These are phyloP conservation scores for Calendula officinalis DNA, from an alignment of 129 eudicot genomes.

Conservation along the genomic window DNA sequence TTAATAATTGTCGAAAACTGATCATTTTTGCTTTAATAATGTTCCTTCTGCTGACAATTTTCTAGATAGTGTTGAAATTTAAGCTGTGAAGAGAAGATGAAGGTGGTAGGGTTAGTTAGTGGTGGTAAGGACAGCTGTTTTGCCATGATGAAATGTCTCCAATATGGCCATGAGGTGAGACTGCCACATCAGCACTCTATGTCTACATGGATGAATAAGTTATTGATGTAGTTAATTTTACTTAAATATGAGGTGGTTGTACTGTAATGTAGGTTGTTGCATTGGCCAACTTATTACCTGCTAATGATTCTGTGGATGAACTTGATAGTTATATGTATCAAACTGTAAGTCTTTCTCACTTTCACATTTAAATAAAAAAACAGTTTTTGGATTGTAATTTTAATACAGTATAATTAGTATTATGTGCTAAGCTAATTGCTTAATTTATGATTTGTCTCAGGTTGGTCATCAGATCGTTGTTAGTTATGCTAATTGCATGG, in stretches of 20 bases:
- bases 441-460: conserved; percentile 34
- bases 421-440: conserved; percentile 8
- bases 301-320: conserved; percentile 83
- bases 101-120: conserved; percentile 94
- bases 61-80: not conserved
- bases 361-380: too few relatives aligned
- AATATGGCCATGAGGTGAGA: conserved; percentile 80
- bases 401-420: not conserved
- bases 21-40: too few relatives aligned
- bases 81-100: conserved; percentile 43
- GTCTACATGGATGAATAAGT: not conserved
- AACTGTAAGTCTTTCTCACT: conserved; percentile 51
- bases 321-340: conserved; percentile 99
- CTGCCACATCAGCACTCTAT: conserved; percentile 14
- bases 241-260: not conserved
- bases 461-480: conserved; percentile 97
- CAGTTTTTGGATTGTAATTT: not conserved
- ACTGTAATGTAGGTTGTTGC: conserved; percentile 64
- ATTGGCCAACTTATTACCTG: conserved; percentile 89
- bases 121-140: conserved; percentile 99
- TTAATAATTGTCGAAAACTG: too few relatives aligned
- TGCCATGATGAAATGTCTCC: conserved; percentile 88
- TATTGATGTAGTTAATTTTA: too few relatives aligned
- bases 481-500: conserved; percentile 92
- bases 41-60: too few relatives aligned